phyloP scores from a whole-genome alignment of 225 moss, liverwort and hornwort genomes.

The Anthoceros angustus region DNA sequence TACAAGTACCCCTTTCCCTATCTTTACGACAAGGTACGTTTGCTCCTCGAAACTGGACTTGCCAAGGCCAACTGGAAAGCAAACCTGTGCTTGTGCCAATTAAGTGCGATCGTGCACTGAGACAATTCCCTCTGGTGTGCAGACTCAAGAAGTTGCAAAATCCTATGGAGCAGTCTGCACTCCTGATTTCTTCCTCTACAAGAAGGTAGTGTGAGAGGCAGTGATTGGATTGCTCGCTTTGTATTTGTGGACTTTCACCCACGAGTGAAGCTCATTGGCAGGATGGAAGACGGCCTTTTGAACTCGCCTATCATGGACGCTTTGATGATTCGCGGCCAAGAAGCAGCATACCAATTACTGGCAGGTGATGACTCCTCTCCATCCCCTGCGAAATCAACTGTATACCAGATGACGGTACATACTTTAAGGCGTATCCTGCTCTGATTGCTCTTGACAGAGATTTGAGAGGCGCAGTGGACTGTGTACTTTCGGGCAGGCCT shows the following conservation, averaged over 20 bases:
- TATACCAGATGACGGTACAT: background rate
- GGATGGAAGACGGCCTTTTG: slow-evolving; percentile 70
- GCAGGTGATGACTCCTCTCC: slow-evolving; percentile 22
- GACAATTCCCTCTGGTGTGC: background rate
- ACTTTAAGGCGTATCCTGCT: background rate
- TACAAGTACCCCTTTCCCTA: slow-evolving; percentile 64
- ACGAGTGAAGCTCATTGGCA: slow-evolving; percentile 9
- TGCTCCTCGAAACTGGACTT: background rate
- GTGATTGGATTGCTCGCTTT: background rate
- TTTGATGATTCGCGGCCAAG: slow-evolving; percentile 76
- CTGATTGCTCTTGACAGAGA: slow-evolving; percentile 21
- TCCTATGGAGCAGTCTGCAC: slow-evolving; percentile 57
- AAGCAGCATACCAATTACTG: slow-evolving; percentile 52
- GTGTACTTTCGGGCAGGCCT: slow-evolving; percentile 48
- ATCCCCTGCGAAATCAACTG: too few relatives aligned
- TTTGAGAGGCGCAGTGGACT: slow-evolving; percentile 48
- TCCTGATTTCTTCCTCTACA: slow-evolving; percentile 60
- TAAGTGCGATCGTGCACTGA: background rate
- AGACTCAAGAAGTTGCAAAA: slow-evolving; percentile 70
- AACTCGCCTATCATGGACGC: slow-evolving; percentile 63
- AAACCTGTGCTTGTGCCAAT: background rate
- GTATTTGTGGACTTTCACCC: background rate
- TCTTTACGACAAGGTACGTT: slow-evolving; percentile 57
- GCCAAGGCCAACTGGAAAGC: too few relatives aligned
- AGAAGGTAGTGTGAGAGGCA: slow-evolving; percentile 26